These are phyloP conservation scores for Diaporthe citri DNA, from an alignment of 2,329 filamentous ascomycete species.

Conservation along the genomic window DNA sequence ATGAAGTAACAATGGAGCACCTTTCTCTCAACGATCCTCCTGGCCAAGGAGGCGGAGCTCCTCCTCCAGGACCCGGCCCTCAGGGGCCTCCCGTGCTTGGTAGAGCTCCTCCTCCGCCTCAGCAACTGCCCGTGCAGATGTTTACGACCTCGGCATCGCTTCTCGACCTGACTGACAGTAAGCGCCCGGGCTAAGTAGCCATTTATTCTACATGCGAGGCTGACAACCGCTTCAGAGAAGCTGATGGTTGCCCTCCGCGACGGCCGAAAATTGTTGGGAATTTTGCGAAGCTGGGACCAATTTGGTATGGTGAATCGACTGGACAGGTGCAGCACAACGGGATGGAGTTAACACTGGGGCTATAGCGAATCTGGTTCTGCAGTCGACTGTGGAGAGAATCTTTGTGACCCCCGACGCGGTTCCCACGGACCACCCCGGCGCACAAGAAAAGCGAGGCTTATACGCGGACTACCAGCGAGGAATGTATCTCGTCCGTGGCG, in stretches of 20 bases:
- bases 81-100: conserved; percentile 42
- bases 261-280: conserved; percentile 92
- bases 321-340: background rate
- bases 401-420: conserved; percentile 71
- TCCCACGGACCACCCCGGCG: conserved; percentile 50
- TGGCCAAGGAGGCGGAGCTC: conserved; percentile 48
- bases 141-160: conserved; percentile 98
- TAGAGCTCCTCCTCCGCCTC: conserved; percentile 45
- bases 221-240: conserved; percentile 78
- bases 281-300: conserved; percentile 96
- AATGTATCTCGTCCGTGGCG: conserved; percentile 91
- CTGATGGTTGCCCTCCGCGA: conserved; percentile 92
- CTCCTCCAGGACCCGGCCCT: conserved; percentile 47
- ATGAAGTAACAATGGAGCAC: conserved; percentile 64
- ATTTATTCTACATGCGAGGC: conserved; percentile 1
- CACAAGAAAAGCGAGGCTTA: conserved; percentile 60
- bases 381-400: conserved; percentile 91
- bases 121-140: conserved; percentile 85
- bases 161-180: conserved; percentile 97
- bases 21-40: conserved; percentile 63
- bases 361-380: conserved; percentile 82
- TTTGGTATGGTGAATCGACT: conserved; percentile 75
- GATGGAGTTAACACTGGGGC: conserved; percentile 44
- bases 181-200: conserved; percentile 51
- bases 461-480: conserved; percentile 90